Evolutionary conservation across 257 asterid species (phyloP), one percentile per base, ranked within the genome.

Genomic region (Gardenia jasminoides): DNA sequence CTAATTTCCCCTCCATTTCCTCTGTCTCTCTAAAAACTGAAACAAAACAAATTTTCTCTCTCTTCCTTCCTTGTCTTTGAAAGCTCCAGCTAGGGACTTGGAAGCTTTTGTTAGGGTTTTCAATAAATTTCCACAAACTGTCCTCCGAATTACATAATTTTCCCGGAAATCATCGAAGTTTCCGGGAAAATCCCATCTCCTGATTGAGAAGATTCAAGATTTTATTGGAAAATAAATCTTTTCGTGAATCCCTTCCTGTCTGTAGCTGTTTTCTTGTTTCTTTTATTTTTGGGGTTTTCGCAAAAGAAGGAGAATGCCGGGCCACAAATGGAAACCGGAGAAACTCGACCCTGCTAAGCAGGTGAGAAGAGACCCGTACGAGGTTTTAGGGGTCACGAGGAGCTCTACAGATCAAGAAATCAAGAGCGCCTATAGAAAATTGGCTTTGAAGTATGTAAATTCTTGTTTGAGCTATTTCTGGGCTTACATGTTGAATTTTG

Each of bases 321-420:
- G 91, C 69, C 87, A 86, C 76, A 91, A 88, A 83, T 87, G 94
- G 78, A 93, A 91, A 85, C 80, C 91, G 41, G 98, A 86, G 82
- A 95, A 88, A 84, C 86, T 82, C 22, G 96, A 88, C 16, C 85
- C 76, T 59, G 87, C 84, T 76, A 89, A 90, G 90, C 90, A 90
- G 94, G 85, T 80, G 82, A 84, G 97, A 82, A 90, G 95, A 79
- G 99, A 93, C 84, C 97, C 97, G 7, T 96, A 96, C 76, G 99
- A 93, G 89, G 99, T 96, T 79, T 83, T 96, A 88, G 99, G 96
- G 58, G 96, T 93, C 82, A 79, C 84, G 78, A 90, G 84, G 78
- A 92, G 88, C 84, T 91, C 96, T 9, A 88, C 97, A 72, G 99
- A 96, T 89, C 98, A 93, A 83, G 99, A 96, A 92, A 89, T 96